Percentiles rank a stretch among this genome's conserved stretches.
These are phyloP conservation scores for Cutaneotrichosporon sp. DNA, from an alignment of 1,284 basidiomycete genomes.

Conservation along the genomic window DNA sequence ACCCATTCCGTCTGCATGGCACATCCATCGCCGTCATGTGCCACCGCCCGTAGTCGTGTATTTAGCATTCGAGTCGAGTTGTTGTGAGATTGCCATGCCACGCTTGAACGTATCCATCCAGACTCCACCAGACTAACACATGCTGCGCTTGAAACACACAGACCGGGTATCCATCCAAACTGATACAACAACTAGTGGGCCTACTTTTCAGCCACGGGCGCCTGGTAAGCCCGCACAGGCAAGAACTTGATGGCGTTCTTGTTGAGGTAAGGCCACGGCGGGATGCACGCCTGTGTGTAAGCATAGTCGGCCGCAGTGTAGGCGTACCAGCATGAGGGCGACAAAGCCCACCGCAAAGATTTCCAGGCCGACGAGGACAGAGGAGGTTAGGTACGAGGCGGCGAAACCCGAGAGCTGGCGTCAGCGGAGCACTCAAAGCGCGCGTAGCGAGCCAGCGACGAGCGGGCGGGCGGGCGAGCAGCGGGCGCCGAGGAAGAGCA, in stretches of 20 bases:
- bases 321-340: conserved; percentile 29
- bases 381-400: conserved; percentile 26
- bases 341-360: conserved; percentile 32
- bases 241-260: conserved; percentile 34
- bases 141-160: no score
- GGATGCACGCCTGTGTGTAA: conserved; percentile 25
- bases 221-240: conserved; percentile 22
- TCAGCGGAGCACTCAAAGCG: background rate
- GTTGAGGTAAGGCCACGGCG: conserved; percentile 41
- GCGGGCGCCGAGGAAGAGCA: no score
- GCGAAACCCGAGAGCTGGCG: conserved; percentile 31
- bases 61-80: no score
- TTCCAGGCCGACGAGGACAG: conserved; percentile 36
- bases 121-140: no score
- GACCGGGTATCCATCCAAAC: no score
- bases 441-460: no score
- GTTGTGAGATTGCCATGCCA: background rate
- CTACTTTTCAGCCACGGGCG: background rate
- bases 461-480: no score
- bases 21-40: no score
- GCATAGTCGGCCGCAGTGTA: background rate
- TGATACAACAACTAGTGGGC: background rate
- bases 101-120: background rate
- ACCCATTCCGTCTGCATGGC: no score
- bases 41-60: no score